Conservation (phyloP, 306 rosid genomes). For the Oemleria cerasiformis region DNA sequence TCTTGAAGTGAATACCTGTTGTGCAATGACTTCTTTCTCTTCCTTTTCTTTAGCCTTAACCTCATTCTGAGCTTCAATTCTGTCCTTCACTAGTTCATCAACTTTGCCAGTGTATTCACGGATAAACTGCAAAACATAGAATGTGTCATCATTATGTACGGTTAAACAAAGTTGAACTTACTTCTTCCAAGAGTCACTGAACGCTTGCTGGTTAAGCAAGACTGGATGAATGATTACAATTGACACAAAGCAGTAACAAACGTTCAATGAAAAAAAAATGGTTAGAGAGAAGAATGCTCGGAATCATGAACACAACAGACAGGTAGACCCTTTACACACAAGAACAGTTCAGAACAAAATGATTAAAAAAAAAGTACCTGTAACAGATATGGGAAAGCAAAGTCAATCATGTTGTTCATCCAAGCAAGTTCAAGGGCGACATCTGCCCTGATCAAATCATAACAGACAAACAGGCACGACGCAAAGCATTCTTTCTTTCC, state of each 20-base stretch:
- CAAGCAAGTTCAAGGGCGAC: slow-evolving; percentile 92
- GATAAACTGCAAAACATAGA: slow-evolving; percentile 58
- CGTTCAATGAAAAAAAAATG: too few relatives aligned
- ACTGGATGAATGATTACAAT: background rate
- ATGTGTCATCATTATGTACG: background rate
- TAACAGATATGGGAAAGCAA: slow-evolving; percentile 87
- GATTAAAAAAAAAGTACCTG: slow-evolving; percentile 48
- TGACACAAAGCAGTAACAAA: too few relatives aligned
- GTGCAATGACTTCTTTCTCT: slow-evolving; percentile 87
- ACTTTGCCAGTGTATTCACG: slow-evolving; percentile 97
- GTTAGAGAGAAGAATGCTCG: too few relatives aligned
- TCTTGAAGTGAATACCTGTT: slow-evolving; percentile 59
- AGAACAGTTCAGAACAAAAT: background rate
- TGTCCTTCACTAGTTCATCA: slow-evolving; percentile 90
- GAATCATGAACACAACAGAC: background rate
- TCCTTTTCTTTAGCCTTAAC: slow-evolving; percentile 77
- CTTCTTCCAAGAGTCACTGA: background rate
- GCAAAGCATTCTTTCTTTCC: slow-evolving; percentile 99
- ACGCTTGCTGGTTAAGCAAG: too few relatives aligned
- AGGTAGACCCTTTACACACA: background rate
- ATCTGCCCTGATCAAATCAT: slow-evolving; percentile 84
- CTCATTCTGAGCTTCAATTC: slow-evolving; percentile 71
- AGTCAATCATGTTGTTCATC: slow-evolving; percentile 92
- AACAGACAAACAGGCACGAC: slow-evolving; percentile 94
- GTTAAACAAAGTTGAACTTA: background rate